A percentile compares a stretch with the other conserved stretches of the same genome.
These are phyloP conservation scores for Bocquillonia castaneifolia DNA, from an alignment of 441 rosid genomes.

Conservation along the genomic window DNA sequence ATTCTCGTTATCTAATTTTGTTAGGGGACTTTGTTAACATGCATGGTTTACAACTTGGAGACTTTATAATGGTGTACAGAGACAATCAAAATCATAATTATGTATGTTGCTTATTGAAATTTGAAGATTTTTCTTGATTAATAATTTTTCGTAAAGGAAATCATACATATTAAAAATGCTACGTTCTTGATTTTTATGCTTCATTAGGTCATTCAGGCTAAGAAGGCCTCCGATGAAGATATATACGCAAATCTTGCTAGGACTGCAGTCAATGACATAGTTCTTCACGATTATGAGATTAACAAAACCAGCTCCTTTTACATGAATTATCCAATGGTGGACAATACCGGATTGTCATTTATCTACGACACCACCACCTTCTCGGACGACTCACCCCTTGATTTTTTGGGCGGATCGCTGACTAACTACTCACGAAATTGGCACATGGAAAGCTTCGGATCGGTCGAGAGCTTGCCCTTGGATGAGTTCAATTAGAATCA, in stretches of 20 bases:
- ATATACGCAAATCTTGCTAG: constrained; percentile 49
- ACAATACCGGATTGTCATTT: constrained; percentile 51
- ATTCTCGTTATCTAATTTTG: constrained; percentile 1
- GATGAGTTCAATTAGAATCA: constrained; percentile 61
- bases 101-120: constrained; percentile 36
- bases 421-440: constrained; percentile 52
- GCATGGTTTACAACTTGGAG: constrained; percentile 79
- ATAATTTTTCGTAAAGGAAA: too few relatives aligned
- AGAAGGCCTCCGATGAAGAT: constrained; percentile 66
- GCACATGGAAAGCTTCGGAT: constrained; percentile 60
- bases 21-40: constrained; percentile 80
- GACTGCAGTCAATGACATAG: constrained; percentile 44
- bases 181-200: neutral
- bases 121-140: too few relatives aligned
- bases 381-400: constrained; percentile 74
- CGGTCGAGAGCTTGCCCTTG: constrained; percentile 69
- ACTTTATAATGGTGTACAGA: constrained; percentile 71
- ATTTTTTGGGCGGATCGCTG: constrained; percentile 72
- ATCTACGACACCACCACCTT: constrained; percentile 75
- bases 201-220: constrained; percentile 77
- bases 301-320: constrained; percentile 41
- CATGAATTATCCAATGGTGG: constrained; percentile 40
- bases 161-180: too few relatives aligned
- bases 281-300: constrained; percentile 34
- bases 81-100: constrained; percentile 53